Evolutionary conservation across 345 rosid genomes (phyloP).

Genomic region (Fremontodendron californicum): DNA sequence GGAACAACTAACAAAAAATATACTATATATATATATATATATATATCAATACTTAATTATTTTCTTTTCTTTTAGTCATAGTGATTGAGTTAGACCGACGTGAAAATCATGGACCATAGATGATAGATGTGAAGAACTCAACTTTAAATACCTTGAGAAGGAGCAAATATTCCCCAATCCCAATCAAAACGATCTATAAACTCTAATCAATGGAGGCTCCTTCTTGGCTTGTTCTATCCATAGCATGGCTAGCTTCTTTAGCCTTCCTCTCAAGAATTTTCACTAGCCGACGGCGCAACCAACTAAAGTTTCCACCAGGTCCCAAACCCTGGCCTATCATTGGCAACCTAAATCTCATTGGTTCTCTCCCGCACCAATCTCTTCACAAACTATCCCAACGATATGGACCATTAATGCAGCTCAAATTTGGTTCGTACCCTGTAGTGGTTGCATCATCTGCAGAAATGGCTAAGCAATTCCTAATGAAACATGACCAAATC

Average conservation of each 20-base stretch:
- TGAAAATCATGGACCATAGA: no score
- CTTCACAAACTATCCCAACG: slow-evolving; percentile 26
- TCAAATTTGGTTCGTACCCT: slow-evolving; percentile 29
- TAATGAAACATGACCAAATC: slow-evolving; percentile 24
- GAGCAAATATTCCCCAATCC: no score
- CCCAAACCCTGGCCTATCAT: slow-evolving; percentile 36
- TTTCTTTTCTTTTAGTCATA: no score
- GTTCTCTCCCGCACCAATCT: slow-evolving; percentile 34
- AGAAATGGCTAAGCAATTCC: slow-evolving; percentile 27
- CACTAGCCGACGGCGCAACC: background rate
- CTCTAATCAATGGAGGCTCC: slow-evolving; percentile 1
- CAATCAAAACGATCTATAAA: background rate
- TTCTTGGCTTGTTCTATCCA: background rate
- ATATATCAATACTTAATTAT: no score
- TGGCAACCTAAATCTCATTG: slow-evolving; percentile 36
- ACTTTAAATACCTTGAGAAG: no score
- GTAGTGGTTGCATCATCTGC: slow-evolving; percentile 23
- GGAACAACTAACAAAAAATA: no score
- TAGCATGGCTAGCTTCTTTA: slow-evolving; percentile 11
- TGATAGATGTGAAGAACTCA: no score
- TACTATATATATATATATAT: no score
- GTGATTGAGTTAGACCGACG: no score
- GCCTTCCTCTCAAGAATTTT: slow-evolving; percentile 1
- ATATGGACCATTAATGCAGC: slow-evolving; percentile 34
- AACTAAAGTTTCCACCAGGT: slow-evolving; percentile 26